Percentiles rank a stretch among this genome's conserved stretches.
phyloP scores from a whole-genome alignment of 192 early-diverging fungal species.

The Chytriomyces sp. region DNA sequence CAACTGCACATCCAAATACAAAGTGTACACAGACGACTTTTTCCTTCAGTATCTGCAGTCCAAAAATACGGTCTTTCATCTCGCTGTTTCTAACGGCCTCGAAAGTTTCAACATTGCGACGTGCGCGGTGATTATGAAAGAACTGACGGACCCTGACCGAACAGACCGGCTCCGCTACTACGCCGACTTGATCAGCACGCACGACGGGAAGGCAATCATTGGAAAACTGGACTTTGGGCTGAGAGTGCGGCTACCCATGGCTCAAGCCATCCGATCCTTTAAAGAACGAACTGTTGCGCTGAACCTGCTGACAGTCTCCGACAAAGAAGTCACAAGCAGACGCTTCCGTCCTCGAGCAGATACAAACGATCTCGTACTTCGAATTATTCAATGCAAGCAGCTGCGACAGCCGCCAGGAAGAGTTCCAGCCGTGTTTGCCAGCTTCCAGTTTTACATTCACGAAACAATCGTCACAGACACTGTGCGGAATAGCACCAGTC shows the following conservation, averaged over 20 bases:
- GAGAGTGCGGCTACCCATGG: constrained; percentile 53
- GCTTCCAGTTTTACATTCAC: constrained; percentile 45
- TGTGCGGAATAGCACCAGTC: constrained; percentile 39
- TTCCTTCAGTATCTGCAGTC: constrained; percentile 63
- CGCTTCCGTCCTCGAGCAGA: constrained; percentile 38
- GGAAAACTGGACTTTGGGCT: constrained; percentile 60
- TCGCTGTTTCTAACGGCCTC: constrained; percentile 54
- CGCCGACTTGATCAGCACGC: constrained; percentile 52
- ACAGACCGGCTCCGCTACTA: constrained; percentile 55
- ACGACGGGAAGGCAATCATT: constrained; percentile 54
- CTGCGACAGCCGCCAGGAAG: constrained; percentile 34
- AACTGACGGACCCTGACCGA: constrained; percentile 49
- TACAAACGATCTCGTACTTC: constrained; percentile 48
- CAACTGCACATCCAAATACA: constrained; percentile 49
- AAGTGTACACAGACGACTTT: constrained; percentile 63
- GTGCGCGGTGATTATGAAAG: constrained; percentile 55
- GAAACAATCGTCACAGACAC: constrained; percentile 48
- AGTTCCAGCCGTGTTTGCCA: constrained; percentile 42
- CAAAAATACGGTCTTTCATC: constrained; percentile 44
- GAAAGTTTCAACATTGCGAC: constrained; percentile 49
- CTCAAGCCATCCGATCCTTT: constrained; percentile 56
- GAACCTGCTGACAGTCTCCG: constrained; percentile 44
- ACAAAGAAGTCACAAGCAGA: constrained; percentile 28
- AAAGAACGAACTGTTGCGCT: constrained; percentile 58
- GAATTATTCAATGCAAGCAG: constrained; percentile 35